These are phyloP conservation scores for Ganoderma meredithae DNA, from an alignment of 1,284 basidiomycete species.

Conservation along the genomic window DNA sequence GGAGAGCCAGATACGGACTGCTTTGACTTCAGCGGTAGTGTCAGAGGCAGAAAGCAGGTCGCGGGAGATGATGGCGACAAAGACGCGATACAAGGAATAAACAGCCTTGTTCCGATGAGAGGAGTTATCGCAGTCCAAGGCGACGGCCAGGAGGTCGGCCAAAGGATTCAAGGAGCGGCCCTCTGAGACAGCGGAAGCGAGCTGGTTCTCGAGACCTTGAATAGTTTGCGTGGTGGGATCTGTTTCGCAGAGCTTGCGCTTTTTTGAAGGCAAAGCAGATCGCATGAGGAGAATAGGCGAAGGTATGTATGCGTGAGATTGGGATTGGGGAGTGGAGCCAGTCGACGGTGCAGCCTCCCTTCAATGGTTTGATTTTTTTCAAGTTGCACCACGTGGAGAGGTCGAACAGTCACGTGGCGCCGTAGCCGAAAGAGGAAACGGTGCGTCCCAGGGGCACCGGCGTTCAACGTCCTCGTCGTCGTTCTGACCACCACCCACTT, in stretches of 20 bases:
- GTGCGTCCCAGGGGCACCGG: background rate
- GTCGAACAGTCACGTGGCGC: constrained; percentile 10
- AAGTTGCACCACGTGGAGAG: constrained; percentile 2
- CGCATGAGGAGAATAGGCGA: constrained; percentile 22
- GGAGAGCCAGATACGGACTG: constrained; percentile 80
- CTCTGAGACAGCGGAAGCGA: constrained; percentile 56
- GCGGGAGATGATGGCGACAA: constrained; percentile 69
- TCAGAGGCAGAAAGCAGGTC: constrained; percentile 56
- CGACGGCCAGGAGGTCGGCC: constrained; percentile 75
- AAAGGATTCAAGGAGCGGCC: constrained; percentile 81
- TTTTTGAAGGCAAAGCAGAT: constrained; percentile 64
- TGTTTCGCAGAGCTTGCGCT: constrained; percentile 51
- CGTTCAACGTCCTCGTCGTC: constrained; percentile 14
- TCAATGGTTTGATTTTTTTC: background rate
- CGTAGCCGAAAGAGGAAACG: background rate
- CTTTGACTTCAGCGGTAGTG: constrained; percentile 57
- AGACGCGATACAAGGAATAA: constrained; percentile 85
- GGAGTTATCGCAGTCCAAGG: constrained; percentile 51
- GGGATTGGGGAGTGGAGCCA: background rate
- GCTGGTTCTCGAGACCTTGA: constrained; percentile 58
- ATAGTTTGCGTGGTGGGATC: constrained; percentile 42
- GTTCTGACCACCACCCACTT: constrained; percentile 25
- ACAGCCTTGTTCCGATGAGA: constrained; percentile 76
- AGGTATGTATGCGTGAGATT: no score
- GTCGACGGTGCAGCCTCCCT: background rate